These are phyloP conservation scores for Aspergillus sp. DNA, from an alignment of 2,329 filamentous ascomycete species.

Conservation along the genomic window DNA sequence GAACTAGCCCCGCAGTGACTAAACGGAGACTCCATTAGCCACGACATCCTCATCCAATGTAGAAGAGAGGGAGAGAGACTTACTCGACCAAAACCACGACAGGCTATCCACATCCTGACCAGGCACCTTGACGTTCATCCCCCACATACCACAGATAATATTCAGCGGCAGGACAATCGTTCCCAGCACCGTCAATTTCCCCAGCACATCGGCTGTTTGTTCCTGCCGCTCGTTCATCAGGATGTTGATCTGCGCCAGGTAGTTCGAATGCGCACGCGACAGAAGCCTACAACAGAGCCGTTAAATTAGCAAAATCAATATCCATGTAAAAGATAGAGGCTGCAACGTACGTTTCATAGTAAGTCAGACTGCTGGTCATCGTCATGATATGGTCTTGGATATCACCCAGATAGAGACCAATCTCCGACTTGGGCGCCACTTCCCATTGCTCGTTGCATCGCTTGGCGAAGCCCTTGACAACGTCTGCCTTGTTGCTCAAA, in stretches of 20 bases:
- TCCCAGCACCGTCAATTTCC: constrained; percentile 90
- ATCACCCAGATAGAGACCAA: constrained; percentile 95
- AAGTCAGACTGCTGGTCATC: constrained; percentile 93
- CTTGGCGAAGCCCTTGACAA: constrained; percentile 99
- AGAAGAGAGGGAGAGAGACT: constrained; percentile 18
- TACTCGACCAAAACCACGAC: constrained; percentile 69
- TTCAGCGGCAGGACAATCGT: constrained; percentile 99
- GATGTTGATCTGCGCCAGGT: constrained; percentile 99
- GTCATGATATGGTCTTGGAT: constrained; percentile 99
- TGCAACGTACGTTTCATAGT: constrained; percentile 81
- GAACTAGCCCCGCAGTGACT: constrained; percentile 71
- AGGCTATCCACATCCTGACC: constrained; percentile 83
- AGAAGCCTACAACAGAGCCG: constrained; percentile 65
- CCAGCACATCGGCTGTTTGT: constrained; percentile 90
- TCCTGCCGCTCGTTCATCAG: constrained; percentile 98
- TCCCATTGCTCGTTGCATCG: constrained; percentile 90
- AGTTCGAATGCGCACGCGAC: constrained; percentile 89
- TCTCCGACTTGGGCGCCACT: constrained; percentile 56
- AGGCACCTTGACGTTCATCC: constrained; percentile 97
- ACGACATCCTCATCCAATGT: background rate
- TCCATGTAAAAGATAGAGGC: background rate
- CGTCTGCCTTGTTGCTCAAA: constrained; percentile 94
- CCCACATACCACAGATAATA: constrained; percentile 97
- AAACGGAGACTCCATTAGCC: constrained; percentile 8
- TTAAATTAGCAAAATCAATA: constrained; percentile 21